Conservation (phyloP, 495 filamentous ascomycete genomes). For the Parathielavia appendiculata region DNA sequence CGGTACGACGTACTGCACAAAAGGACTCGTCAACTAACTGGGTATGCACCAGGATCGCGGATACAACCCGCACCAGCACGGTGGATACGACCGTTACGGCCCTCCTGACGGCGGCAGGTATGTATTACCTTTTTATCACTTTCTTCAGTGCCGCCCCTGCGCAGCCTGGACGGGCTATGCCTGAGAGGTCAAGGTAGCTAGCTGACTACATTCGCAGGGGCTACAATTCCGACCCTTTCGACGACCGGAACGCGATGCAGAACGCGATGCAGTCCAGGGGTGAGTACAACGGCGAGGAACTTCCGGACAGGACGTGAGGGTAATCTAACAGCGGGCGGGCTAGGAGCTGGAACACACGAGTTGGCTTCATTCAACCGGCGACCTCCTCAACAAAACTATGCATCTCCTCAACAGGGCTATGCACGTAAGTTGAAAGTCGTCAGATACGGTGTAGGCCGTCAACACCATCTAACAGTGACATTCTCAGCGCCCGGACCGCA, state of each 20-base stretch:
- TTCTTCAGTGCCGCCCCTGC: neutral
- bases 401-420: conserved; percentile 38
- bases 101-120: conserved; percentile 4
- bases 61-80: conserved; percentile 19
- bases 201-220: conserved; percentile 6
- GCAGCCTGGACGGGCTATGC: neutral
- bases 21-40: conserved; percentile 27
- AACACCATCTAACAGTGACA: neutral
- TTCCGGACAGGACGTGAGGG: neutral
- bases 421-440: conserved; percentile 23
- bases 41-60: neutral
- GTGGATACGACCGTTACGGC: conserved; percentile 14
- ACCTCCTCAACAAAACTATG: conserved; percentile 37
- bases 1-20: neutral
- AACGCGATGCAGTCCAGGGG: conserved; percentile 40
- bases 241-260: conserved; percentile 26
- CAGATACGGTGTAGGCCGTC: conserved; percentile 26
- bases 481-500: conserved; percentile 35
- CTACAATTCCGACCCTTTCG: conserved; percentile 30
- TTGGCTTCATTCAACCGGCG: conserved; percentile 50
- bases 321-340: neutral
- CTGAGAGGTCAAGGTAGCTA: neutral
- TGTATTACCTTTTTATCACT: neutral
- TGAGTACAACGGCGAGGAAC: conserved; percentile 31
- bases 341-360: conserved; percentile 51